phyloP scores from a whole-genome alignment of 1,284 basidiomycete species.

The Mixia osmundae region DNA sequence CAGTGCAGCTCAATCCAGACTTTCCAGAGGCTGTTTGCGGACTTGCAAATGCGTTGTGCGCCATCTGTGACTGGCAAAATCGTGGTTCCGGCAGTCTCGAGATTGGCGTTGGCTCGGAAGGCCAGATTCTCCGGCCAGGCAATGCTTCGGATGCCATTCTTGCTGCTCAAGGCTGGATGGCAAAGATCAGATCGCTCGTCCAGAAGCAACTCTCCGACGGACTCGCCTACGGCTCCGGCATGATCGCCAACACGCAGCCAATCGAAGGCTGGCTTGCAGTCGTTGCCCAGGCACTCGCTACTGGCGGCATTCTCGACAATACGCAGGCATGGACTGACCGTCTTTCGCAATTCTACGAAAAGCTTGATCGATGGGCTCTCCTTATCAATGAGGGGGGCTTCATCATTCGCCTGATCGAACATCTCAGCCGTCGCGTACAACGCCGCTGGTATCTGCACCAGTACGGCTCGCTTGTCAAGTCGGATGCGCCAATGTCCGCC shows the following conservation, averaged over 20 bases:
- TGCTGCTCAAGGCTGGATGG: constrained; percentile 25
- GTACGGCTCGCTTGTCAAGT: constrained; percentile 19
- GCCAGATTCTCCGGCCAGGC: neutral
- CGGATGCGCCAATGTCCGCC: neutral
- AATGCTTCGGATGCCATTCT: neutral
- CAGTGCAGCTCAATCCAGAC: constrained; percentile 30
- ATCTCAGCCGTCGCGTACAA: constrained; percentile 30
- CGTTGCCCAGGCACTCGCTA: constrained; percentile 22
- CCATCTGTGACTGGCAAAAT: constrained; percentile 35
- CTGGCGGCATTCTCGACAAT: no score
- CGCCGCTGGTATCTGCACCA: constrained; percentile 30
- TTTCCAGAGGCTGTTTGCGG: constrained; percentile 37
- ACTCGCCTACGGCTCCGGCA: constrained; percentile 24
- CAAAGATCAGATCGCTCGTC: constrained; percentile 28
- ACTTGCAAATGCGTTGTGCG: constrained; percentile 30
- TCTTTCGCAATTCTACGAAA: constrained; percentile 8
- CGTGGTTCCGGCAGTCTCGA: constrained; percentile 22
- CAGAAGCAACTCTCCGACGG: constrained; percentile 29
- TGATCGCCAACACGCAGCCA: constrained; percentile 9
- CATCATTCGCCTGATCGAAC: constrained; percentile 32
- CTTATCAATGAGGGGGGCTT: constrained; percentile 31
- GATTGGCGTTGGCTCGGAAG: constrained; percentile 9
- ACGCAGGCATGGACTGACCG: no score
- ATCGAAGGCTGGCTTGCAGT: constrained; percentile 28
- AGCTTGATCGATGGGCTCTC: constrained; percentile 8